Evolutionary conservation across 2,329 filamentous ascomycete species (phyloP), one percentile per base, ranked within the genome.

Genomic region (Raffaelea albimanens): DNA sequence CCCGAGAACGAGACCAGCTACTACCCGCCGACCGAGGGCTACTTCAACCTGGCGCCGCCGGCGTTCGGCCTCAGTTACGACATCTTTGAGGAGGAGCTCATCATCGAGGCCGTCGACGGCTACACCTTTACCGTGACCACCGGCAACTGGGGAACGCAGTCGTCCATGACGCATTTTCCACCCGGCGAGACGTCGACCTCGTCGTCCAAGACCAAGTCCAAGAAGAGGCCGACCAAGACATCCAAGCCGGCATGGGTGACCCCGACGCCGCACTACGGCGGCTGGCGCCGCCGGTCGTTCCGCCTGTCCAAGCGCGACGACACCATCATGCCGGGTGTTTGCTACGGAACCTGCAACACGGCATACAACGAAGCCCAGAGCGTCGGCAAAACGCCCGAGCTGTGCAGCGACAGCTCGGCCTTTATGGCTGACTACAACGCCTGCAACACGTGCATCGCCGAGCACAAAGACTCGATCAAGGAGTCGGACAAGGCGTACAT

Each of bases 31-130:
- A 68, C 66, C 0, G 58, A 68, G 0, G 76, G 72, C 3, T 85
- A 84, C 58, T 86, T 80, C 63, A 73, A 85, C 50, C 68, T 86
- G n/a, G 68, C 80, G 47, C 78, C 83, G 0, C 60, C 67, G 1
- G 69, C 69, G 0, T 87, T 86, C 49, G 82, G 81, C 4, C 65
- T 86, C 16, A 74, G 69, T 44, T 82, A 77, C 50, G 74, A 73
- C 39, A 80, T 85, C 18, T 85, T 83, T 51, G 67, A 70, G 19
- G 62, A 69, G 21, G 57, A 72, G 5, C 55, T 65, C 1, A 56
- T 68, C 11, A 55, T 67, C 5, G 63, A 63, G 47, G 58, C 63
- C 2, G 47, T 66, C 7, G 54, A 63, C 23, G 65, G 64, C 22
- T 20, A 13, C 19, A 39, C 20, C 19, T 23, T 62, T 0, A 77